Conservation (phyloP, 2,329 filamentous ascomycete genomes). For the Aureobasidium lini region DNA sequence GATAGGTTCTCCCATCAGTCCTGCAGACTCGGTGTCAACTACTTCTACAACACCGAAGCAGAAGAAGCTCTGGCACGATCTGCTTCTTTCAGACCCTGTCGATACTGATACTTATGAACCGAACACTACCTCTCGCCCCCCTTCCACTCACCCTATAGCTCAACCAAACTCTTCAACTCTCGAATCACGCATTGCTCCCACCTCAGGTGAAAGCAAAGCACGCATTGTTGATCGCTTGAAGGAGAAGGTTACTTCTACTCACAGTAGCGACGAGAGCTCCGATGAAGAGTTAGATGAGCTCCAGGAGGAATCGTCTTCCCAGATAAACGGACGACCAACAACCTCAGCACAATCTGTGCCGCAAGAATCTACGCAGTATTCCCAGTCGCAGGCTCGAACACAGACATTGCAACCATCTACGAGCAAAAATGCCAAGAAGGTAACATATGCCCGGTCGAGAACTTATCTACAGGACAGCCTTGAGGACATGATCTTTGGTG, state of each 20-base stretch:
- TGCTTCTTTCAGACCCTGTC: conserved; percentile 18
- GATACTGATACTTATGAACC: background rate
- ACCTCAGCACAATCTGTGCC: background rate
- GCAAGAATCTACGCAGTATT: background rate
- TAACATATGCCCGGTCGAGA: conserved; percentile 54
- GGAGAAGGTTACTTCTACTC: conserved; percentile 19
- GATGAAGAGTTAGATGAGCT: conserved; percentile 7
- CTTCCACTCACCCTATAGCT: background rate
- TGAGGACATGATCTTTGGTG: conserved; percentile 29
- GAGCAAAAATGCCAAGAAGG: conserved; percentile 29
- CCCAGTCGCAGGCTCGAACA: background rate
- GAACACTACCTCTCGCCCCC: background rate
- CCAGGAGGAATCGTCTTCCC: background rate
- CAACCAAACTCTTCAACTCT: background rate
- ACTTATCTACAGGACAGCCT: conserved; percentile 50
- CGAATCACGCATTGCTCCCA: background rate
- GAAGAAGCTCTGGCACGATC: conserved; percentile 24
- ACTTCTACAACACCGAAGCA: conserved; percentile 26
- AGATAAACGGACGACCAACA: background rate
- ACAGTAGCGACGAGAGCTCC: conserved; percentile 19
- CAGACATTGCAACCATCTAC: background rate
- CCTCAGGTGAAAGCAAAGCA: conserved; percentile 12
- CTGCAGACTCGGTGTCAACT: background rate
- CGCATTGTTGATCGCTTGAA: conserved; percentile 28
- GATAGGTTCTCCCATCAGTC: background rate